A percentile compares a stretch with the other conserved stretches of the same genome.
These are phyloP conservation scores for Metschnikowia aberdeeniae DNA, from an alignment of 805 yeast species.

Conservation along the genomic window DNA sequence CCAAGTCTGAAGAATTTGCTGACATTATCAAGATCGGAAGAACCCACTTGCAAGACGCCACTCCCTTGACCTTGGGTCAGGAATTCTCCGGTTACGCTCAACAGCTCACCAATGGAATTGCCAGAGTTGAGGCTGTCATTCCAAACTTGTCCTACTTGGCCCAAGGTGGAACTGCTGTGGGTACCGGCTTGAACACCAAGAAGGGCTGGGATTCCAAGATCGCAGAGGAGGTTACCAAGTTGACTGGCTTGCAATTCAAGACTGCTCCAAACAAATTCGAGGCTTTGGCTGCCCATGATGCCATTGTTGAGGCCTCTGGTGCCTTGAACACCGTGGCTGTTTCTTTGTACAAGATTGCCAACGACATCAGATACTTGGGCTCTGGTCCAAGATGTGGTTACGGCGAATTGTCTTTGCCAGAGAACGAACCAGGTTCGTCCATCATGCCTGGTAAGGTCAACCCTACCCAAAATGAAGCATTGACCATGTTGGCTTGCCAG, in stretches of 20 bases:
- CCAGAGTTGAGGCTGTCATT: slow-evolving; percentile 72
- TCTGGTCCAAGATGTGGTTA: slow-evolving; percentile 99
- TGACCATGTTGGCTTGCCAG: slow-evolving; percentile 97
- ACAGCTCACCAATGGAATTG: slow-evolving; percentile 88
- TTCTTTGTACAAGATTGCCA: slow-evolving; percentile 92
- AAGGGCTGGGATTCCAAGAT: slow-evolving; percentile 84
- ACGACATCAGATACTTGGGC: slow-evolving; percentile 96
- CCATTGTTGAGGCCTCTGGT: slow-evolving; percentile 95
- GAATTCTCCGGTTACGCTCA: slow-evolving; percentile 96
- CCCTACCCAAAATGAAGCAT: slow-evolving; percentile 98
- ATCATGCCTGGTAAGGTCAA: slow-evolving; percentile 99
- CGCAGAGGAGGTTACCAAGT: slow-evolving; percentile 78
- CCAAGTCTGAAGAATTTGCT: slow-evolving; percentile 77
- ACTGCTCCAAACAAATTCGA: slow-evolving; percentile 99
- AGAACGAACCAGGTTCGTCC: slow-evolving; percentile 98
- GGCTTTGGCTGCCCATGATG: slow-evolving; percentile 98
- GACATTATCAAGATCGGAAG: slow-evolving; percentile 97
- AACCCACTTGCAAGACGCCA: slow-evolving; percentile 98
- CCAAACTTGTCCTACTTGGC: slow-evolving; percentile 80
- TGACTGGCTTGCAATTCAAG: slow-evolving; percentile 83
- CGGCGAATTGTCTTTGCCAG: slow-evolving; percentile 92
- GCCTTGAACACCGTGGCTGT: slow-evolving; percentile 94
- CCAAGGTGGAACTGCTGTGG: slow-evolving; percentile 99
- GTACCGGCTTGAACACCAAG: slow-evolving; percentile 95
- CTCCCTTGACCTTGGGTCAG: slow-evolving; percentile 96